Evolutionary conservation across 2,329 filamentous ascomycete genomes (phyloP), one percentile per base, ranked within the genome.

Genomic region (Penicillium sp.): DNA sequence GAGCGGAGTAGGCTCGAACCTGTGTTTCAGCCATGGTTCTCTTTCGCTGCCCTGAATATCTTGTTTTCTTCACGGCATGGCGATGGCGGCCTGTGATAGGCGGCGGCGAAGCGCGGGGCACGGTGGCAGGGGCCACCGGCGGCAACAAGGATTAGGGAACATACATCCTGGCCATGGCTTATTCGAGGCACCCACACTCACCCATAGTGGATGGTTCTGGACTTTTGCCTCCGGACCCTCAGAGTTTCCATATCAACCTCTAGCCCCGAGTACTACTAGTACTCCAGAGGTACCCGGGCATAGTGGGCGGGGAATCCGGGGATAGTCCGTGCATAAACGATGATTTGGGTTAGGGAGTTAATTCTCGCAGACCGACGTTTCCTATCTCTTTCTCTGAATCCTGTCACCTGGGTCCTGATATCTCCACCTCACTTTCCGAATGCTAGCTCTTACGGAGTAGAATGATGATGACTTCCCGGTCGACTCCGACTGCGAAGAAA

Each of bases 91-190:
- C 34, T 49, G 40, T 61, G 52, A 59, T 58, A 55, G 55, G 55
- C n/a, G 18, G 39, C 27, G 19, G 19, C 44, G 54, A 60, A 58
- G 57, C 58, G 58, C 58, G 49, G 35, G 35, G 53, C 35, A 46
- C 49, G 41, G 41, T 41, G 22, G 38, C 41, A n/a, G 37, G 25
- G 29, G 46, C 49, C 47, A 49, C 31, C 35, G 41, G 56, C 52
- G 54, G 53, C 29, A 46, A 49, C 14, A 13, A 12, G n/a, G 9
- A 39, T 40, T 33, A 14, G 40, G 35, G 48, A 36, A 33, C 33
- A 34, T 25, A 25, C 8, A 31, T 34, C 11, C 33, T 29, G n/a
- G 22, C 3, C 29, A 22, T 28, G n/a, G 27, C 19, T 39, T 27
- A 39, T 35, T 31, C 4, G 28, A 34, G 38, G 11, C 4, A 41